Conservation (phyloP, 2,329 filamentous ascomycete genomes). For the Trichophyton equinum region DNA sequence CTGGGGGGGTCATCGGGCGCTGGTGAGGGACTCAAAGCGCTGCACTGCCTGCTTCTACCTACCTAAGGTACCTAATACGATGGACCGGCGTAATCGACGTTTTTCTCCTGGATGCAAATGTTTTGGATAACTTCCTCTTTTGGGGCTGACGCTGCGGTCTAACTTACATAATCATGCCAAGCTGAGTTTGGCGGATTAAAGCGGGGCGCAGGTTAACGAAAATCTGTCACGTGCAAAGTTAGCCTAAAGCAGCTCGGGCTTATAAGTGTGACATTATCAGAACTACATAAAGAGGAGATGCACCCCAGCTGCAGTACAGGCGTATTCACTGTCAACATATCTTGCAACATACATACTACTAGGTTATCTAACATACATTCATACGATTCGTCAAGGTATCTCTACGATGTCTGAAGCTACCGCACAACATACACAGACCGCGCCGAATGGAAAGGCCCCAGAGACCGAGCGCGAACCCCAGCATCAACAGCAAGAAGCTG, state of each 20-base stretch:
- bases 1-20: not conserved
- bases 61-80: not conserved
- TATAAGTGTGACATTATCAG: not conserved
- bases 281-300: not conserved
- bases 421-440: not conserved
- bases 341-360: not conserved
- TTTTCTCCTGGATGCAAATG: not conserved
- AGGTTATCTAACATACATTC: not conserved
- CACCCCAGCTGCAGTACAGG: not conserved
- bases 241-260: not conserved
- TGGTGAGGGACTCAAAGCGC: not conserved
- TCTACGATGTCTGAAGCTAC: not conserved
- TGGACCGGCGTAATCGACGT: not conserved
- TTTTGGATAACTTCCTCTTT: not conserved
- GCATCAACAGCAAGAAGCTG: not conserved
- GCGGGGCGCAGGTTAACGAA: not conserved
- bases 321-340: not conserved
- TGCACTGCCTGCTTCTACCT: not conserved
- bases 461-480: not conserved
- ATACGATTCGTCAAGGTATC: not conserved
- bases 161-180: not conserved
- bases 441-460: not conserved
- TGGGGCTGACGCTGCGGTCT: not conserved
- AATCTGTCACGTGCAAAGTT: not conserved
- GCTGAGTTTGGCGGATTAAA: not conserved